Evolutionary conservation across 2,329 filamentous ascomycete species (phyloP), one percentile per base, ranked within the genome.

Genomic region (Botrytis porri): DNA sequence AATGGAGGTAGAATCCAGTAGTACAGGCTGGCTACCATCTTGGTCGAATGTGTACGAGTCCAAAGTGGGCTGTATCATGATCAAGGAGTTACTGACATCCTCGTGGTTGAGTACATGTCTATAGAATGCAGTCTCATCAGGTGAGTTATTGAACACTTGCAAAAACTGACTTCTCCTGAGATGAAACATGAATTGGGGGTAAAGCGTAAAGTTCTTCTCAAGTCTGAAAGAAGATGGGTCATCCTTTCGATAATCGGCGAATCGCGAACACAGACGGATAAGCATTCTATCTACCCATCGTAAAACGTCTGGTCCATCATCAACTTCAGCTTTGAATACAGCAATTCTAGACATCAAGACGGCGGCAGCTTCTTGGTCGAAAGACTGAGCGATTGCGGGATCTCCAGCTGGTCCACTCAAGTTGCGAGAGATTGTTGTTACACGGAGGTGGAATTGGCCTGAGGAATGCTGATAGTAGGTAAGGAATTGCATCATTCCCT

Each of bases 171-270:
- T 97, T 83, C 96, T 90, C 78, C 96, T 92, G 75, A 99, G 88
- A 83, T 99, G 96, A 87, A 99, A 99, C 96, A 99, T 99, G 84
- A 99, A 99, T 82, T 99, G 96, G 39, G 96, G 96, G 81, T 99
- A 99, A 25, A 99, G 88, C 0, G 95, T 98, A 81, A 99, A 99
- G 86, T 99, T 99, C 89, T 98, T 98, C 83, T 99, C 96, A 75
- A 97, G 84, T 51, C 94, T 90, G 89, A 99, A 99, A 0, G 95
- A 98, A 8, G 95, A 97, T 22, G 96, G 94, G 79, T 99, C 96
- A 81, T 99, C 96, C 84, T 99, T 99, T 75, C 96, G 89, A 82
- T 99, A 99, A 83, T 99, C 96, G 41, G 96, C 96, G 81, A 99
- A 99, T 77, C 95, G 90, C 60, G 95, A 97, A 85, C 96, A 99